Evolutionary conservation across 2,329 filamentous ascomycete species (phyloP).

Genomic region (Stromatinia cepivora): DNA sequence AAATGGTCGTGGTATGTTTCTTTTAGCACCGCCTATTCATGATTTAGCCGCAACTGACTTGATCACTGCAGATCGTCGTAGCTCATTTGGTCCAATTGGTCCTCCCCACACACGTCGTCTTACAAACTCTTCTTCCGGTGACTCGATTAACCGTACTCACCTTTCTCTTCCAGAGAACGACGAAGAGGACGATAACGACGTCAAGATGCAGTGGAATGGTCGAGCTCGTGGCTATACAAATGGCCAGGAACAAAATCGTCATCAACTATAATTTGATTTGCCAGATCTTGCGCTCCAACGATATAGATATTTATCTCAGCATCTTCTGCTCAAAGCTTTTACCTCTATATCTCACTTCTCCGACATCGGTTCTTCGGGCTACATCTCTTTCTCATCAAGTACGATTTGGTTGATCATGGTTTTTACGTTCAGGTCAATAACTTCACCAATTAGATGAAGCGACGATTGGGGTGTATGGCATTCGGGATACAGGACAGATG

Average conservation of each 20-base stretch:
- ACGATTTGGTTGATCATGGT: slow-evolving; percentile 14
- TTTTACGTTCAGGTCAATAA: neutral
- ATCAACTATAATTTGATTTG: neutral
- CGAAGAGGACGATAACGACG: neutral
- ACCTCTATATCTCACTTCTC: slow-evolving; percentile 7
- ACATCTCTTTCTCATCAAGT: neutral
- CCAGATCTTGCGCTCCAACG: neutral
- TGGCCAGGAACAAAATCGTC: neutral
- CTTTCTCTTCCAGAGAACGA: neutral
- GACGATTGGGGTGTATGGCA: neutral
- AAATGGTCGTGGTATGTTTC: slow-evolving; percentile 18
- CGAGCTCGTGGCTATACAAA: slow-evolving; percentile 11
- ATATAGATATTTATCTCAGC: slow-evolving; percentile 1
- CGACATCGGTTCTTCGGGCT: neutral
- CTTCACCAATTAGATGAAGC: slow-evolving; percentile 12
- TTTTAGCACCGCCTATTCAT: neutral
- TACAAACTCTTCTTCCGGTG: slow-evolving; percentile 9
- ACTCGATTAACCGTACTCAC: neutral
- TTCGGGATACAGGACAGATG: neutral
- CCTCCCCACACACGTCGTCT: slow-evolving; percentile 19
- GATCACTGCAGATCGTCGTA: slow-evolving; percentile 2
- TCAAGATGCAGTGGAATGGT: neutral
- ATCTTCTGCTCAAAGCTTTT: neutral
- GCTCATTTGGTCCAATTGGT: slow-evolving; percentile 23
- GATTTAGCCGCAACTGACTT: neutral